A percentile compares a stretch with the other conserved stretches of the same genome.
phyloP scores from a whole-genome alignment of 2,329 filamentous ascomycete species.

The Myriangium duriaei region DNA sequence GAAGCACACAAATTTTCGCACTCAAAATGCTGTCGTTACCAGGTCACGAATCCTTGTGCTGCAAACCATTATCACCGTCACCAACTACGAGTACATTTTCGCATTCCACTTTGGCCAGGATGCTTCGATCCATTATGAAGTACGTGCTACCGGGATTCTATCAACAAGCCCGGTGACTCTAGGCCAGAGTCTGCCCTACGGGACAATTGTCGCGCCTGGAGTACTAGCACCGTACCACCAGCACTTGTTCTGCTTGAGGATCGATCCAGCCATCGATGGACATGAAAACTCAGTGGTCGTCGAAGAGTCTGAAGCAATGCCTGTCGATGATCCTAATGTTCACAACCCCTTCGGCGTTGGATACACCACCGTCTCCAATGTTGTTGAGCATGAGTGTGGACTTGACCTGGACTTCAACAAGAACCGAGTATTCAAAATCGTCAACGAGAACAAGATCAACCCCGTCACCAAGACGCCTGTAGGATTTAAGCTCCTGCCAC shows the following conservation, averaged over 20 bases:
- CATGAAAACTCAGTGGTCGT: conserved; percentile 39
- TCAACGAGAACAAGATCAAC: conserved; percentile 35
- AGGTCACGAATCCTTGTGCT: conserved; percentile 51
- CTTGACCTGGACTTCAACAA: conserved; percentile 20
- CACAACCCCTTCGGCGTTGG: conserved; percentile 47
- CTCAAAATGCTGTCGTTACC: conserved; percentile 47
- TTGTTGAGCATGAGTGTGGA: too few species aligned
- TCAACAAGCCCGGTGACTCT: conserved; percentile 48
- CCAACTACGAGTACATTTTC: conserved; percentile 61
- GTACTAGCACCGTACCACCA: conserved; percentile 58
- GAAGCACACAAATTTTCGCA: conserved; percentile 61
- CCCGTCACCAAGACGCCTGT: conserved; percentile 32
- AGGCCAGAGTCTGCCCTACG: conserved; percentile 33
- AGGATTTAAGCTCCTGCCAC: conserved; percentile 37
- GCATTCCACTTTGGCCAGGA: conserved; percentile 52
- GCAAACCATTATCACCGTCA: conserved; percentile 55
- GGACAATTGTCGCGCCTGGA: conserved; percentile 50
- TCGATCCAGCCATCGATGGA: conserved; percentile 51
- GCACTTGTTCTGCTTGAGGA: conserved; percentile 53
- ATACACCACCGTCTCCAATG: conserved; percentile 20
- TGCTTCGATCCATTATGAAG: conserved; percentile 49
- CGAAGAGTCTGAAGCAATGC: conserved; percentile 41
- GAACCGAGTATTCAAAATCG: conserved; percentile 47
- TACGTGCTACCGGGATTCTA: conserved; percentile 54
- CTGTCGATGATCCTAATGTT: conserved; percentile 44